Evolutionary conservation across 495 filamentous ascomycete genomes (phyloP), one percentile per base, ranked within the genome.

Genomic region (Bombardia bombarda): DNA sequence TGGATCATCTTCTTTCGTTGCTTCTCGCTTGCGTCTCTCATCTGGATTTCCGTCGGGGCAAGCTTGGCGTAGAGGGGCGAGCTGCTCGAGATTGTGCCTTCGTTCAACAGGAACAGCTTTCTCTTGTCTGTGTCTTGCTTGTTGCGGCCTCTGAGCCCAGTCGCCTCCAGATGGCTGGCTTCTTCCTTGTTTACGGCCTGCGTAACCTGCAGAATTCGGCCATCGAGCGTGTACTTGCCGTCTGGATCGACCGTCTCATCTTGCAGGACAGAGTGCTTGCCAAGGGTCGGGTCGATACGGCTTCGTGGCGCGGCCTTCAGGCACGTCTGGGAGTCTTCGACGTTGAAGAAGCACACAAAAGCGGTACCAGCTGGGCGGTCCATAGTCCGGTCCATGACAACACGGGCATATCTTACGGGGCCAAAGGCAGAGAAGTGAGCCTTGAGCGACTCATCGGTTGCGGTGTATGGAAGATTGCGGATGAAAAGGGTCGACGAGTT

Each of bases 1-100:
- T 94, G 79, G 55, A 97, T 87, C 41, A 97, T 75, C 42, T 78
- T 82, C 64, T 93, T 87, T 21, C 92, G 83, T 58, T 97, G 92
- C 56, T 81, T 88, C 45, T 75, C 78, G 51, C 86, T 92, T 37
- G 89, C 77, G 58, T 96, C 90, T 31, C 92, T 77, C 73, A 96
- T 83, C 52, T 83, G 83, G 49, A 90, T 66, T 51, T 99, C 92
- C 10, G 83, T 78, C 0, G 86, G 80, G 0, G 87, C 69, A 14
- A 99, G 76, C 44, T 77, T 72, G 48, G 81, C 66, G 66, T 84
- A 93, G 9, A 93, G 68, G 0, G 85, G 69, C 4, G 86, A 84
- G 33, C 78, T 79, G 7, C 72, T 63, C 1, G 83, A 61, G 40
- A 99, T 83, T 6, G 81, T 82, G 23, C 92, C 92, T 63, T 99